Evolutionary conservation across 257 asterid genomes (phyloP).

Genomic region (Perilla frutescens): DNA sequence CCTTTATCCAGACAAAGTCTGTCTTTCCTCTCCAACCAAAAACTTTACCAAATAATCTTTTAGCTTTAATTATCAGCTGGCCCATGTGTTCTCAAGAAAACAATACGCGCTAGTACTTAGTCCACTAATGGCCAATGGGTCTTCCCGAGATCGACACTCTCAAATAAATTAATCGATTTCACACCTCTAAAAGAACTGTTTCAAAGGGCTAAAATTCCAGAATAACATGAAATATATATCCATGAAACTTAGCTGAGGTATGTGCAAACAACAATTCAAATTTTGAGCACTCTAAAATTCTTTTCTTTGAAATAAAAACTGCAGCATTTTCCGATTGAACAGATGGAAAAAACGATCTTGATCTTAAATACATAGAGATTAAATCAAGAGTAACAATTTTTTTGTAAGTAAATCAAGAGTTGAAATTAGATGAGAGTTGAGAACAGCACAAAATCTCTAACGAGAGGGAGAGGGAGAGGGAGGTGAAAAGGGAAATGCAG

Average conservation of each 20-base stretch:
- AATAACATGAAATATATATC: neutral
- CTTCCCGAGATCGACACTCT: conserved; percentile 17
- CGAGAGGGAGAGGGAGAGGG: neutral
- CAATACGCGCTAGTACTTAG: neutral
- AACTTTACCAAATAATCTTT: conserved; percentile 4
- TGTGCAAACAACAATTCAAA: neutral
- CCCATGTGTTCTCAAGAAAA: neutral
- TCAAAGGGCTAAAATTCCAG: neutral
- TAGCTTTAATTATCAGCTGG: neutral
- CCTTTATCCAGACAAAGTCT: neutral
- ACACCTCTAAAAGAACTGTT: too few species aligned
- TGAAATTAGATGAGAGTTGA: neutral
- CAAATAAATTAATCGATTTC: neutral
- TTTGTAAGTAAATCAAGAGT: neutral
- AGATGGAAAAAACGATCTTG: neutral
- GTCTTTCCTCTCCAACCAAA: conserved; percentile 8
- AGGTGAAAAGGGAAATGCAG: conserved; percentile 25
- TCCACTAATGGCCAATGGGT: neutral
- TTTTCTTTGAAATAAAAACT: conserved; percentile 17
- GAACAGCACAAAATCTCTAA: neutral
- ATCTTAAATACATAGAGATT: neutral
- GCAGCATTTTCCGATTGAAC: conserved; percentile 12
- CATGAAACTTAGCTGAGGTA: neutral
- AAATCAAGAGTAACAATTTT: neutral
- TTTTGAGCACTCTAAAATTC: conserved; percentile 2